These are phyloP conservation scores for Cladophialophora yegresii DNA, from an alignment of 2,329 filamentous ascomycete species.

Conservation along the genomic window DNA sequence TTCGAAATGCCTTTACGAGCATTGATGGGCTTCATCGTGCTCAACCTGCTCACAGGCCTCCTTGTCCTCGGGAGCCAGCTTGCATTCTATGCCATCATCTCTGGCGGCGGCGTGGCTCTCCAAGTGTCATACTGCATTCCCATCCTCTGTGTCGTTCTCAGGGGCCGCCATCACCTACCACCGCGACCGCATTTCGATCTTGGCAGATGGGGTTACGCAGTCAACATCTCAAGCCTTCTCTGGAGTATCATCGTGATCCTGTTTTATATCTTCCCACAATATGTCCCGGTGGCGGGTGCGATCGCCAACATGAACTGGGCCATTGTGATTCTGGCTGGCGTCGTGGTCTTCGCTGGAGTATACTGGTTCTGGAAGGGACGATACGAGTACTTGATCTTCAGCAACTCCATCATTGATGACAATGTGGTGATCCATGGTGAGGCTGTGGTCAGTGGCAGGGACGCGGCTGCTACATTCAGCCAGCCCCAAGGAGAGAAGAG, in stretches of 20 bases:
- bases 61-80: conserved; percentile 30
- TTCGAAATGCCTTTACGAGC: conserved; percentile 58
- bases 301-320: conserved; percentile 35
- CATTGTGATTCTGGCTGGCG: conserved; percentile 29
- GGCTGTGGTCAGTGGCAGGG: conserved; percentile 22
- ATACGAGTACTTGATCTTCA: conserved; percentile 29
- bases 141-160: conserved; percentile 28
- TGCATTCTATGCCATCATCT: conserved; percentile 33
- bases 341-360: conserved; percentile 28
- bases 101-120: conserved; percentile 28
- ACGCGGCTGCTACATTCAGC: conserved; percentile 21
- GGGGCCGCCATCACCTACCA: conserved; percentile 29
- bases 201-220: conserved; percentile 29
- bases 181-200: conserved; percentile 31
- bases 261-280: conserved; percentile 32
- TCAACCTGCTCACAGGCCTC: conserved; percentile 27
- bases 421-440: conserved; percentile 29
- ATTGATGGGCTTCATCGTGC: conserved; percentile 29
- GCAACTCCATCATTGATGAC: conserved; percentile 31
- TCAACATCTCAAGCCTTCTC: conserved; percentile 29
- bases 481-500: conserved; percentile 16
- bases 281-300: conserved; percentile 28
- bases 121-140: conserved; percentile 32
- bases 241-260: conserved; percentile 29
- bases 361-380: conserved; percentile 31